A percentile compares a stretch with the other conserved stretches of the same genome.
phyloP scores from a whole-genome alignment of 164 flowering plant species.

The Aristolochia californica region DNA sequence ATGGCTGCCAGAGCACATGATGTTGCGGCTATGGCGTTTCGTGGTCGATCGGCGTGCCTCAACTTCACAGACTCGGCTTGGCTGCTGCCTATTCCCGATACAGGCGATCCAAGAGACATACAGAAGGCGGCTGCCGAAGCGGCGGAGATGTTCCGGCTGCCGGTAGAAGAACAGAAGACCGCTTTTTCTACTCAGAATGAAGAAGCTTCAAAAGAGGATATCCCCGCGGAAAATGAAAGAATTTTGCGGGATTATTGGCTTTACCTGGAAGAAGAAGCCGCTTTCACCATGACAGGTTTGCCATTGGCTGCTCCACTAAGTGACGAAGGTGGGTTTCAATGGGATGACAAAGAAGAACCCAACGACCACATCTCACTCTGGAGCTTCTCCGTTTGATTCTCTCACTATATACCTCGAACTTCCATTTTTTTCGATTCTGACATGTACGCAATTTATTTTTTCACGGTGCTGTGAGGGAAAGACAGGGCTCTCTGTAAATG shows the following conservation, averaged over 20 bases:
- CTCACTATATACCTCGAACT: no score
- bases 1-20: conserved; percentile 28
- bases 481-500: no score
- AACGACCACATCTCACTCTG: no score
- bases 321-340: conserved; percentile 2
- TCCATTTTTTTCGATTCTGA: no score
- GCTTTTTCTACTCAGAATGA: no score
- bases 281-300: conserved; percentile 21
- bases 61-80: conserved; percentile 20
- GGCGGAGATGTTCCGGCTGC: conserved; percentile 7
- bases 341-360: no score
- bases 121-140: conserved; percentile 12
- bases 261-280: conserved; percentile 17
- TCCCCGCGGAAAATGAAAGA: neutral
- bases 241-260: conserved; percentile 7
- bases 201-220: no score
- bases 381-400: no score
- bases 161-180: no score
- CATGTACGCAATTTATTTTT: no score
- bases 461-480: no score
- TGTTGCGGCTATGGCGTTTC: conserved; percentile 20
- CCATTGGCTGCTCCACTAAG: conserved; percentile 17
- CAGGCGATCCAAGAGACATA: conserved; percentile 11
- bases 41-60: conserved; percentile 18
- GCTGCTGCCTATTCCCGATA: conserved; percentile 12